Percentiles rank a stretch among this genome's conserved stretches.
Evolutionary conservation across 345 rosid species (phyloP).

Genomic region (Salix purpurea): DNA sequence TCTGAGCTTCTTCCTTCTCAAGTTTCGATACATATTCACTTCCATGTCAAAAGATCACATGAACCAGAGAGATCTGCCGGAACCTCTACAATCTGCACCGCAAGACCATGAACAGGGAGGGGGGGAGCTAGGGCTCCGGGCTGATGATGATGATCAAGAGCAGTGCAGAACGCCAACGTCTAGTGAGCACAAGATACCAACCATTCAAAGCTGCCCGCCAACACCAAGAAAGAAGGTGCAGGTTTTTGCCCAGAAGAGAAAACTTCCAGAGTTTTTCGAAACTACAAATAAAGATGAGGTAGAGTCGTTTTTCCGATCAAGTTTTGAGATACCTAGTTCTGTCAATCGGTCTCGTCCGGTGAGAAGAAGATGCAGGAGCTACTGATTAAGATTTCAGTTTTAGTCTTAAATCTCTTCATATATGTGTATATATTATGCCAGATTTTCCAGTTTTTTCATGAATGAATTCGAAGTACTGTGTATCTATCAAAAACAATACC

Average conservation of each 20-base stretch:
- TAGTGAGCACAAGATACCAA: slow-evolving; percentile 42
- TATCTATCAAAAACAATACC: neutral
- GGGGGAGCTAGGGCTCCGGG: neutral
- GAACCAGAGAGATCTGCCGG: neutral
- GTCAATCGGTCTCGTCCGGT: slow-evolving; percentile 2
- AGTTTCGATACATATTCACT: slow-evolving; percentile 1
- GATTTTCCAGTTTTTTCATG: neutral
- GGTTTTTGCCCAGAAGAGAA: slow-evolving; percentile 24
- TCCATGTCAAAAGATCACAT: slow-evolving; percentile 24
- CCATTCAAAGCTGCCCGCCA: slow-evolving; percentile 46
- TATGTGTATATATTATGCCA: neutral
- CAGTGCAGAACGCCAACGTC: slow-evolving; percentile 50
- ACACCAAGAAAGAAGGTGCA: slow-evolving; percentile 42
- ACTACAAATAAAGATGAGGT: slow-evolving; percentile 36
- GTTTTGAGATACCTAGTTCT: slow-evolving; percentile 12
- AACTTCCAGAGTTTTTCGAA: slow-evolving; percentile 41
- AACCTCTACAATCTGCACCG: neutral
- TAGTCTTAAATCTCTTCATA: neutral
- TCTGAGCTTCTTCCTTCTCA: slow-evolving; percentile 13
- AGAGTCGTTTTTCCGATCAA: slow-evolving; percentile 45
- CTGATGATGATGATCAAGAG: neutral
- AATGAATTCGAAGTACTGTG: neutral
- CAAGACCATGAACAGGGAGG: neutral
- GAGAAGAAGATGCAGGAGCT: slow-evolving; percentile 47
- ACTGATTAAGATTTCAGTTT: neutral